phyloP scores from a whole-genome alignment of 805 yeast species.

The Nakazawaea anatomiae region DNA sequence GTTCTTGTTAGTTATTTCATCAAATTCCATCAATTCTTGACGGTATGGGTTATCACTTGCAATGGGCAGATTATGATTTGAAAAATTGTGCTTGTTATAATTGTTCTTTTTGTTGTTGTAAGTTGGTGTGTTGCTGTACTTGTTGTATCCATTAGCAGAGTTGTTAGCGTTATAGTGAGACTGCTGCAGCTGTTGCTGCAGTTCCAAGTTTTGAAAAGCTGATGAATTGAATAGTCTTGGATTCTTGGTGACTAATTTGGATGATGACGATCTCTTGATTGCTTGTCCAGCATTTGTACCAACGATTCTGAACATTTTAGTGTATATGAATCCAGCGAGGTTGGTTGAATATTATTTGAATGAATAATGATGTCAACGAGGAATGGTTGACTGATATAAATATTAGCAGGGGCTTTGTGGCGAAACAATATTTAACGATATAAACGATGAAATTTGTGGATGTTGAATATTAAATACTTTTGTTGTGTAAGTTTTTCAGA shows the following conservation, averaged over 20 bases:
- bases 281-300: constrained; percentile 11
- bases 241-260: constrained; percentile 8
- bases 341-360: neutral
- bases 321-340: neutral
- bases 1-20: constrained; percentile 37
- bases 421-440: neutral
- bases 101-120: constrained; percentile 14
- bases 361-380: neutral
- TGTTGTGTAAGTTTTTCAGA: neutral
- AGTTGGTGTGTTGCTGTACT: constrained; percentile 12
- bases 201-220: constrained; percentile 9
- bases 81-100: constrained; percentile 10
- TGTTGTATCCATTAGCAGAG: constrained; percentile 13
- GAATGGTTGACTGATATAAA: neutral
- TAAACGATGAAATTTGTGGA: neutral
- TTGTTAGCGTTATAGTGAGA: constrained; percentile 4
- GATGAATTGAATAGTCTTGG: constrained; percentile 8
- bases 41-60: constrained; percentile 39
- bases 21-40: constrained; percentile 45
- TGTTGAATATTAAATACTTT: too few species aligned
- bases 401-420: too few species aligned
- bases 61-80: neutral
- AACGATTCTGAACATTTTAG: constrained; percentile 9
- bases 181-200: constrained; percentile 8
- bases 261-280: constrained; percentile 9